Conservation (phyloP, 176 grass and related monocot genomes). For the Cenchrus fungigraminus region DNA sequence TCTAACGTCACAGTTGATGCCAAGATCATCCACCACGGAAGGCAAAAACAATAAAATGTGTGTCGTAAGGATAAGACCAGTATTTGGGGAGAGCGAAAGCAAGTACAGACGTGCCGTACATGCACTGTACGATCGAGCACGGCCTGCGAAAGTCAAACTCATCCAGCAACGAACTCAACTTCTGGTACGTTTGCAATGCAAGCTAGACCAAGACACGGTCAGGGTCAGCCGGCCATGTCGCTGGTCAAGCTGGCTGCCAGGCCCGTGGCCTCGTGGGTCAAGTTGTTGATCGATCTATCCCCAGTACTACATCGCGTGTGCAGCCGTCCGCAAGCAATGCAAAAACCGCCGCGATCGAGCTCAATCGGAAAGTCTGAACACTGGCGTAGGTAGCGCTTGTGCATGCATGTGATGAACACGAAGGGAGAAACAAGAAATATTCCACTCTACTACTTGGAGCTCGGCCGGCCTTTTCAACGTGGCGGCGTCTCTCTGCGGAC, state of each 20-base stretch:
- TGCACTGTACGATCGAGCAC: background rate
- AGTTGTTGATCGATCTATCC: background rate
- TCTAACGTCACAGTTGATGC: background rate
- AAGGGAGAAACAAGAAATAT: background rate
- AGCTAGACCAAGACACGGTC: background rate
- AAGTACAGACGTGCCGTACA: slow-evolving; percentile 39
- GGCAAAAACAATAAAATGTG: background rate
- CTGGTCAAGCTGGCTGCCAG: background rate
- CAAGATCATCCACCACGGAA: background rate
- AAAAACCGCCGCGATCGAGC: too few relatives aligned
- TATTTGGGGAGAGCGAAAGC: background rate
- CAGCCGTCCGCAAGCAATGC: background rate
- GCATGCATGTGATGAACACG: background rate
- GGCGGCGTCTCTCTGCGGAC: background rate
- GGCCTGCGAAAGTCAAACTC: slow-evolving; percentile 1
- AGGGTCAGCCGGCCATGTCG: background rate
- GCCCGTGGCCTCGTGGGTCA: background rate
- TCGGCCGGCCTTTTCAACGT: background rate
- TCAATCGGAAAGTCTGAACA: background rate
- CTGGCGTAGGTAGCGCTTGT: background rate
- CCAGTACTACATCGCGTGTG: background rate
- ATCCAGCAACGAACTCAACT: background rate
- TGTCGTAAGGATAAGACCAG: background rate
- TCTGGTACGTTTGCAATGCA: background rate
- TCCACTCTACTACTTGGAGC: background rate